Percentiles rank a stretch among this genome's conserved stretches.
These are phyloP conservation scores for Saccharomycopsis microspora DNA, from an alignment of 805 yeast genomes.

Conservation along the genomic window DNA sequence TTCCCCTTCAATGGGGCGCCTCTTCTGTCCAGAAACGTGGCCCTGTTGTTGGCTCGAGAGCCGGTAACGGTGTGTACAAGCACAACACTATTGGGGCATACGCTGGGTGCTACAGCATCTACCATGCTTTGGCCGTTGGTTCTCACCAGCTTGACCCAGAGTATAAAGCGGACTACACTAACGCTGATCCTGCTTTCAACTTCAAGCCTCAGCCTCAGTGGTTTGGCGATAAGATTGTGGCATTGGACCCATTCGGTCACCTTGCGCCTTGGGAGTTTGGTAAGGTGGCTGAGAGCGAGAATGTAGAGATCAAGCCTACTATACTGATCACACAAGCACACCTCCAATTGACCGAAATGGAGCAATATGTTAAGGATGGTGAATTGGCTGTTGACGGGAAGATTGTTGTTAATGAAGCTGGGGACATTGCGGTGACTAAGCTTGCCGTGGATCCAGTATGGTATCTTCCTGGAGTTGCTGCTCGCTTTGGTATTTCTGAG, in stretches of 20 bases:
- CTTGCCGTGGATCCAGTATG: slow-evolving; percentile 64
- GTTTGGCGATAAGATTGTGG: slow-evolving; percentile 48
- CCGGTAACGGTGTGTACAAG: slow-evolving; percentile 34
- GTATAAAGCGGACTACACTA: slow-evolving; percentile 49
- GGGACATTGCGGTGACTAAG: slow-evolving; percentile 52
- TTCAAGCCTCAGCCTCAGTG: slow-evolving; percentile 46
- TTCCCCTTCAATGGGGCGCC: slow-evolving; percentile 43
- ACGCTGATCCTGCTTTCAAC: slow-evolving; percentile 50
- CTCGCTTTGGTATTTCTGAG: slow-evolving; percentile 48
- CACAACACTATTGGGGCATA: slow-evolving; percentile 60
- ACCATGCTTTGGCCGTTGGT: slow-evolving; percentile 58
- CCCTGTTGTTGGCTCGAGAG: slow-evolving; percentile 45
- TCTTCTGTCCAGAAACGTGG: slow-evolving; percentile 38
- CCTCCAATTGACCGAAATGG: slow-evolving; percentile 47
- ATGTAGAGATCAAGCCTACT: slow-evolving; percentile 51
- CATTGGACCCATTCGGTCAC: slow-evolving; percentile 61
- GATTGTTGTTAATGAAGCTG: slow-evolving; percentile 44
- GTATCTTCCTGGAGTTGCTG: slow-evolving; percentile 60
- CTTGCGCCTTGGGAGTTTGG: slow-evolving; percentile 48
- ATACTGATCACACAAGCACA: slow-evolving; percentile 59
- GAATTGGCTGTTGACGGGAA: slow-evolving; percentile 47
- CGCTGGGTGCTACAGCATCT: slow-evolving; percentile 51
- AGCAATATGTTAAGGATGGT: slow-evolving; percentile 43
- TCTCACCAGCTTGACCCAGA: slow-evolving; percentile 40
- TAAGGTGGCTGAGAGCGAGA: slow-evolving; percentile 31